These are phyloP conservation scores for Echinosophora koreensis DNA, from an alignment of 306 rosid genomes.

Conservation along the genomic window DNA sequence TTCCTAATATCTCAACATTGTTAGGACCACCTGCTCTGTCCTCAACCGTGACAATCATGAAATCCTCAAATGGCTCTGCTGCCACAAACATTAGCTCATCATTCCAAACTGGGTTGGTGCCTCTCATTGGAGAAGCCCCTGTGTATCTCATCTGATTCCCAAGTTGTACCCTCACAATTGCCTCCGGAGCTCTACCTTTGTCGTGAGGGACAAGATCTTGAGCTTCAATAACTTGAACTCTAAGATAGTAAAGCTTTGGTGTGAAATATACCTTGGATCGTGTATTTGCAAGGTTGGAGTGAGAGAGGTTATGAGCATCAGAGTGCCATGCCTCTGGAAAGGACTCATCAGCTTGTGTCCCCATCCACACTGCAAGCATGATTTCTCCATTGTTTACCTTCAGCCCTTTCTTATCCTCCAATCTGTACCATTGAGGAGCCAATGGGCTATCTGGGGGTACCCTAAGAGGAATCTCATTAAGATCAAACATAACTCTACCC, in stretches of 20 bases:
- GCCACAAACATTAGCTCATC: constrained; percentile 93
- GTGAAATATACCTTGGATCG: constrained; percentile 92
- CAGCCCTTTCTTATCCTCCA: constrained; percentile 73
- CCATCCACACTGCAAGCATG: constrained; percentile 98
- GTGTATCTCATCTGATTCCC: constrained; percentile 69
- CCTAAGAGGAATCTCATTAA: constrained; percentile 74
- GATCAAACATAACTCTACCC: constrained; percentile 71
- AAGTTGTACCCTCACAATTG: constrained; percentile 66
- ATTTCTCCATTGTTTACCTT: constrained; percentile 70
- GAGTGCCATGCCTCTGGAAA: constrained; percentile 99
- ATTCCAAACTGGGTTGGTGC: constrained; percentile 71
- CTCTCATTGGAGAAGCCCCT: constrained; percentile 52
- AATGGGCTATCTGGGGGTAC: constrained; percentile 93
- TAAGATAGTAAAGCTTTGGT: constrained; percentile 83
- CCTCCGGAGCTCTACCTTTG: constrained; percentile 55
- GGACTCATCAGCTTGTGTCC: constrained; percentile 96
- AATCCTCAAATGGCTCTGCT: constrained; percentile 89
- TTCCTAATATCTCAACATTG: constrained; percentile 72
- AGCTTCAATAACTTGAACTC: constrained; percentile 82
- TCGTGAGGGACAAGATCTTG: constrained; percentile 85
- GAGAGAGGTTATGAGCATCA: constrained; percentile 85
- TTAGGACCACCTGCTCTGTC: constrained; percentile 70
- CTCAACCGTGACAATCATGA: constrained; percentile 67
- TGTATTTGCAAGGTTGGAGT: constrained; percentile 71
- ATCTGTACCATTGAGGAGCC: constrained; percentile 96